A percentile compares a stretch with the other conserved stretches of the same genome.
phyloP scores from a whole-genome alignment of 78 protist genomes.

The Mantamonas sphyraenae region DNA sequence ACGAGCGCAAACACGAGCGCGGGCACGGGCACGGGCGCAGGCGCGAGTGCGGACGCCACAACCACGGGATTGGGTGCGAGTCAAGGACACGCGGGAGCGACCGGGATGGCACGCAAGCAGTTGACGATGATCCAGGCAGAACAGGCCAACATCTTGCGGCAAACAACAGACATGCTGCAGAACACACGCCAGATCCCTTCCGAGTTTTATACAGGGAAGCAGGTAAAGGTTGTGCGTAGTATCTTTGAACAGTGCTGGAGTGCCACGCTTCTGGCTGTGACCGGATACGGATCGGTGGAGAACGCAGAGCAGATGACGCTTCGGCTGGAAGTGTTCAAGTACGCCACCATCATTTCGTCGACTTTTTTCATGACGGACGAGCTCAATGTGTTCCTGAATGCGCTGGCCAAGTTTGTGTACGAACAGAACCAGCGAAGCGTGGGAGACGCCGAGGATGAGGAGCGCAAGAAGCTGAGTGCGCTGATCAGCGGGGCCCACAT shows the following conservation, averaged over 20 bases:
- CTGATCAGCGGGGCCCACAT: slow-evolving; percentile 61
- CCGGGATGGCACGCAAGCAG: too few species aligned
- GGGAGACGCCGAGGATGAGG: slow-evolving; percentile 66
- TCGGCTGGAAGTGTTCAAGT: slow-evolving; percentile 74
- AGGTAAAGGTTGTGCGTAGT: too few species aligned
- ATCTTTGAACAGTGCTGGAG: slow-evolving; percentile 59
- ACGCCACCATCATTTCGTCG: slow-evolving; percentile 50
- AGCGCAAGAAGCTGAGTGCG: slow-evolving; percentile 64
- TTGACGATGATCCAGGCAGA: not conserved
- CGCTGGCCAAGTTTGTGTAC: slow-evolving; percentile 79
- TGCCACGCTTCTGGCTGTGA: too few species aligned
- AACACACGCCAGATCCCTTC: too few species aligned
- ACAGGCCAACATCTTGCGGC: not conserved
- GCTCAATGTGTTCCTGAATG: slow-evolving; percentile 80
- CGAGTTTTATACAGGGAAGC: too few species aligned
- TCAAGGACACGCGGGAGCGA: too few species aligned
- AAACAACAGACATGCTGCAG: not conserved
- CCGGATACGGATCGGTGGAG: too few species aligned
- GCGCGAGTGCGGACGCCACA: too few species aligned
- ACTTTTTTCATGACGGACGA: slow-evolving; percentile 62
- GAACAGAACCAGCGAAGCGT: slow-evolving; percentile 11
- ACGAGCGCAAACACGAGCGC: slow-evolving; percentile 4
- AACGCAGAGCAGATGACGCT: too few species aligned
- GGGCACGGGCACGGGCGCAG: too few species aligned
- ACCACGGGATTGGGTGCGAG: too few species aligned